Percentiles rank a stretch among this genome's conserved stretches.
Conservation (phyloP, 2,329 filamentous ascomycete species). For the Didymella keratinophila region DNA sequence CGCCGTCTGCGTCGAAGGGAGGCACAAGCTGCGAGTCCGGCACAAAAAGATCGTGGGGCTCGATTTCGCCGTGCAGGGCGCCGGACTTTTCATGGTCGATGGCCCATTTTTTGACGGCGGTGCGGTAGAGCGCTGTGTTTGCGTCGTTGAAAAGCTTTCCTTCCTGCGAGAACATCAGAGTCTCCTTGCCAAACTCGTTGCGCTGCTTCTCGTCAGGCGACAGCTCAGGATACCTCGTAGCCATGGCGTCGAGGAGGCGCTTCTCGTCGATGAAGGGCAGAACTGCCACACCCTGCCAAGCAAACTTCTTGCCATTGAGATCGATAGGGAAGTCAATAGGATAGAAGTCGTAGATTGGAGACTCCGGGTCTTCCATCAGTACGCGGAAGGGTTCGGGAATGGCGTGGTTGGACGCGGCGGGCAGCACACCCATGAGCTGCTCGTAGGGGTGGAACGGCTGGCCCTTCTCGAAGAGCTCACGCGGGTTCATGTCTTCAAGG, state of each 20-base stretch:
- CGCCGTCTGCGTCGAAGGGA: slow-evolving; percentile 70
- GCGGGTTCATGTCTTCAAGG: slow-evolving; percentile 72
- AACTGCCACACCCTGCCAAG: slow-evolving; percentile 94
- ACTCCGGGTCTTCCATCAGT: slow-evolving; percentile 87
- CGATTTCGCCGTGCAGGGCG: slow-evolving; percentile 80
- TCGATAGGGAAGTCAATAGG: slow-evolving; percentile 93
- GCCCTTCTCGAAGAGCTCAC: slow-evolving; percentile 81
- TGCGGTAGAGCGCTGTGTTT: slow-evolving; percentile 86
- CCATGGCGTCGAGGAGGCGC: slow-evolving; percentile 81
- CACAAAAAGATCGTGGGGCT: slow-evolving; percentile 83
- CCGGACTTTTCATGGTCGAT: slow-evolving; percentile 78
- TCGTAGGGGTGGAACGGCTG: slow-evolving; percentile 87
- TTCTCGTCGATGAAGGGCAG: slow-evolving; percentile 96
- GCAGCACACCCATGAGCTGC: slow-evolving; percentile 97
- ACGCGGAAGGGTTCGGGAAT: slow-evolving; percentile 88
- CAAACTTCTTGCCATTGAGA: slow-evolving; percentile 97
- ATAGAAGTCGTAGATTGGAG: slow-evolving; percentile 96
- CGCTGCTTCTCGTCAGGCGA: slow-evolving; percentile 78
- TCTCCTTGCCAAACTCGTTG: slow-evolving; percentile 81
- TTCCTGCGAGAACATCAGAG: slow-evolving; percentile 82
- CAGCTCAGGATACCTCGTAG: slow-evolving; percentile 80
- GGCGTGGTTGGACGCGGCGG: slow-evolving; percentile 89
- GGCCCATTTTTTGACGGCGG: slow-evolving; percentile 69
- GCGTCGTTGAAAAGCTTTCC: slow-evolving; percentile 89
- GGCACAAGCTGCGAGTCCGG: slow-evolving; percentile 84